phyloP scores from a whole-genome alignment of 2,329 filamentous ascomycete genomes.

The Orbilia quercus region DNA sequence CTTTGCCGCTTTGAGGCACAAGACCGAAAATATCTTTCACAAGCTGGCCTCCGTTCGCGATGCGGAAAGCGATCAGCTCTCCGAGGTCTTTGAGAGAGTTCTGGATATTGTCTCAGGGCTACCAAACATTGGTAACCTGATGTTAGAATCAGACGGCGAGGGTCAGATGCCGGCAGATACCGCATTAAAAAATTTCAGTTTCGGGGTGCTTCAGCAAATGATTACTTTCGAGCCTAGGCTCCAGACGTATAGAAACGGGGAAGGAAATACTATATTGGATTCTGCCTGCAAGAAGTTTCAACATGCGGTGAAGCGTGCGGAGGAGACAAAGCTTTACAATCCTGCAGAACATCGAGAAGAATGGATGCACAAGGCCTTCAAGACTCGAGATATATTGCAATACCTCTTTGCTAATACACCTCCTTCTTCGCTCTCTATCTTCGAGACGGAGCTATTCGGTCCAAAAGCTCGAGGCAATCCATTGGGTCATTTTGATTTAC shows the following conservation, averaged over 20 bases:
- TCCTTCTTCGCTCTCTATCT: neutral
- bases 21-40: neutral
- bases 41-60: neutral
- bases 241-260: neutral
- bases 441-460: neutral
- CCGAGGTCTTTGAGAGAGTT: neutral
- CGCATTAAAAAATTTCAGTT: neutral
- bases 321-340: neutral
- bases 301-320: neutral
- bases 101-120: neutral
- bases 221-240: neutral
- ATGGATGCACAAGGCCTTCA: slow-evolving; percentile 3
- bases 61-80: neutral
- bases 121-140: neutral
- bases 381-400: neutral
- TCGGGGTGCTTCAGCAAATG: neutral
- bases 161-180: neutral
- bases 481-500: neutral
- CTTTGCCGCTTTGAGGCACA: neutral
- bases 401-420: neutral
- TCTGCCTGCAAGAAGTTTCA: neutral
- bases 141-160: neutral
- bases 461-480: neutral
- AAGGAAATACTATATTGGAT: neutral
- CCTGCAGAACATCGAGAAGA: neutral